Evolutionary conservation across 1,139 yeast species (phyloP).

Genomic region (Nakaseomyces bracarensis): DNA sequence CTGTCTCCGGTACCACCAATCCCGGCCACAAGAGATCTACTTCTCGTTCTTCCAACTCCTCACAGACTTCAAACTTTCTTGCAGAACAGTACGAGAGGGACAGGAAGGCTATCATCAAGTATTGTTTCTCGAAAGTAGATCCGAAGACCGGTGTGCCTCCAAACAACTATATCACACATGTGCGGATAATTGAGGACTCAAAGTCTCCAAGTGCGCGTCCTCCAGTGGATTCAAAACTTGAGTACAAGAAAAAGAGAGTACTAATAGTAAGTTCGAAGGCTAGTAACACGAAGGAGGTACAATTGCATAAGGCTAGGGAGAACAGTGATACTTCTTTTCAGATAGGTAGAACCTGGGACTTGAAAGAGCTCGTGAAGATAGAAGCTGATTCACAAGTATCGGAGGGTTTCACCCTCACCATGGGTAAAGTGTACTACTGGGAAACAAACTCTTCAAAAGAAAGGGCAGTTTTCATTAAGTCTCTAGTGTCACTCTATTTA

Average conservation of each 20-base stretch:
- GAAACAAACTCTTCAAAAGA: conserved; percentile 62
- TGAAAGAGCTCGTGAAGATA: conserved; percentile 58
- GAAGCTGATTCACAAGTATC: conserved; percentile 44
- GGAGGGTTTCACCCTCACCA: conserved; percentile 51
- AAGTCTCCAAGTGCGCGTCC: conserved; percentile 42
- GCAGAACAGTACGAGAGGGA: conserved; percentile 49
- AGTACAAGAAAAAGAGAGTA: conserved; percentile 40
- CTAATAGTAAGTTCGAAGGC: conserved; percentile 40
- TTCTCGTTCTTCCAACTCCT: conserved; percentile 27
- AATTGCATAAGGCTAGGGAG: conserved; percentile 80
- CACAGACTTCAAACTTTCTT: conserved; percentile 32
- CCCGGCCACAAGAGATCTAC: conserved; percentile 9
- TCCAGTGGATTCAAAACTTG: conserved; percentile 34
- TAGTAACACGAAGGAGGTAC: conserved; percentile 52
- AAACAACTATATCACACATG: conserved; percentile 54
- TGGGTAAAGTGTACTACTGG: conserved; percentile 86
- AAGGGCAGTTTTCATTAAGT: conserved; percentile 55
- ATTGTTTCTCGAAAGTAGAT: conserved; percentile 39
- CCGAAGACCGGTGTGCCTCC: conserved; percentile 33
- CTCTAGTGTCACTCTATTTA: conserved; percentile 55
- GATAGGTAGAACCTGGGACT: conserved; percentile 89
- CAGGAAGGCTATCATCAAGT: conserved; percentile 37
- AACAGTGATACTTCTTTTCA: conserved; percentile 69
- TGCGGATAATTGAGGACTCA: conserved; percentile 46
- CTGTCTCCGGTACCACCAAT: conserved; percentile 14